A percentile compares a stretch with the other conserved stretches of the same genome.
phyloP scores from a whole-genome alignment of 2,329 filamentous ascomycete species.

The Bipolaris gigantea region DNA sequence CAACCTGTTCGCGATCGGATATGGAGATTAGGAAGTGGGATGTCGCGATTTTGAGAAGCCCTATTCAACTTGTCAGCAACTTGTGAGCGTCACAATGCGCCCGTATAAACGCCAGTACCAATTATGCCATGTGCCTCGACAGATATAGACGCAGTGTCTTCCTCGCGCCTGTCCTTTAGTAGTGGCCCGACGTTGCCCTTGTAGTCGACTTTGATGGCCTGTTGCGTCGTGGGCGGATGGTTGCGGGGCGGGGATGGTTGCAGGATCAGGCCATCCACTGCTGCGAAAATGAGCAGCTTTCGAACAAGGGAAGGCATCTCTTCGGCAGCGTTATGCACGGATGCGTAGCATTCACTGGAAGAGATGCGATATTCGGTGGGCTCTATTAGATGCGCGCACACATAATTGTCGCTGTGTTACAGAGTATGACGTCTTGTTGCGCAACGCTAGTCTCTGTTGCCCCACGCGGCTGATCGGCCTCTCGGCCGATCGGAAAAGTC shows the following conservation, averaged over 20 bases:
- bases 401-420: not conserved
- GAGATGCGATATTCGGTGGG: not conserved
- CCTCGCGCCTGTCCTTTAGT: conserved; percentile 45
- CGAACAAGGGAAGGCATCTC: conserved; percentile 75
- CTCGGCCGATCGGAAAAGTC: too few species aligned
- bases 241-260: conserved; percentile 65
- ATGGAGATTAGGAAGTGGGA: conserved; percentile 86
- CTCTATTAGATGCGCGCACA: not conserved
- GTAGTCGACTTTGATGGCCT: conserved; percentile 72
- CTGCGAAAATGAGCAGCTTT: conserved; percentile 78
- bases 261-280: conserved; percentile 79
- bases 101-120: conserved; percentile 49
- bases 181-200: conserved; percentile 58
- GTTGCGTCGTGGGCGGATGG: conserved; percentile 57
- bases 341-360: conserved; percentile 1
- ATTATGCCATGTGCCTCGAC: conserved; percentile 58
- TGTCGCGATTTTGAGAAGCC: conserved; percentile 79
- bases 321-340: conserved; percentile 4
- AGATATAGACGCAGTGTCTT: conserved; percentile 42
- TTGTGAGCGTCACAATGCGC: not conserved
- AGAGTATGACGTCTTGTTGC: conserved; percentile 4
- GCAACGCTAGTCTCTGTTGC: not conserved
- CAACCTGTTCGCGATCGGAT: conserved; percentile 82
- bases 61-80: conserved; percentile 53
- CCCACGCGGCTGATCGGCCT: not conserved